These are phyloP conservation scores for Plasmodium yoelii DNA, from an alignment of 169 alveolate genomes.

Conservation along the genomic window DNA sequence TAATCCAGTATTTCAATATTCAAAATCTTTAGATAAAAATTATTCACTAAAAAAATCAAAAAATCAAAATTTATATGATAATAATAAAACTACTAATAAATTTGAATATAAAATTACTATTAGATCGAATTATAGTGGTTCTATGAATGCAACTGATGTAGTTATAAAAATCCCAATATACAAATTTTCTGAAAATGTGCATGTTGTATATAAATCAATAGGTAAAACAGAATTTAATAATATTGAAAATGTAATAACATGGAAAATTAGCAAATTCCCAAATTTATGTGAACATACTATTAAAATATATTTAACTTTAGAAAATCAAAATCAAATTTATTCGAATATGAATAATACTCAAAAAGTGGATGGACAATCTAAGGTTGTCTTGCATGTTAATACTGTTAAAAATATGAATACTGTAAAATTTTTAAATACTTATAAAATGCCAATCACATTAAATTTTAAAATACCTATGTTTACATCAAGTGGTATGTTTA, in stretches of 20 bases:
- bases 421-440: slow-evolving; percentile 57
- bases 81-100: slow-evolving; percentile 57
- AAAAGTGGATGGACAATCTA: slow-evolving; percentile 47
- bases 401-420: slow-evolving; percentile 68
- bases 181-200: slow-evolving; percentile 65
- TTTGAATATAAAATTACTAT: slow-evolving; percentile 66
- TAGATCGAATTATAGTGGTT: slow-evolving; percentile 43
- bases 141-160: slow-evolving; percentile 52
- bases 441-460: slow-evolving; percentile 78
- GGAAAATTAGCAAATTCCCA: slow-evolving; percentile 59
- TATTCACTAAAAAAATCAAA: slow-evolving; percentile 45
- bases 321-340: slow-evolving; percentile 70
- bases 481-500: slow-evolving; percentile 70
- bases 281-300: slow-evolving; percentile 53
- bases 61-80: slow-evolving; percentile 20
- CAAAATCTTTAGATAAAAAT: slow-evolving; percentile 30
- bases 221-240: slow-evolving; percentile 68
- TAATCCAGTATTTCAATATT: slow-evolving; percentile 56
- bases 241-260: slow-evolving; percentile 45
- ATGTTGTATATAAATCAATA: slow-evolving; percentile 41
- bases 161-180: slow-evolving; percentile 58
- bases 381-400: slow-evolving; percentile 62
- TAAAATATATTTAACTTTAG: slow-evolving; percentile 54
- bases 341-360: slow-evolving; percentile 68
- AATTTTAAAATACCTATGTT: slow-evolving; percentile 82